Base-by-base conservation (phyloP, 192 early-diverging fungal genomes). In the Piromyces finnis region DNA sequence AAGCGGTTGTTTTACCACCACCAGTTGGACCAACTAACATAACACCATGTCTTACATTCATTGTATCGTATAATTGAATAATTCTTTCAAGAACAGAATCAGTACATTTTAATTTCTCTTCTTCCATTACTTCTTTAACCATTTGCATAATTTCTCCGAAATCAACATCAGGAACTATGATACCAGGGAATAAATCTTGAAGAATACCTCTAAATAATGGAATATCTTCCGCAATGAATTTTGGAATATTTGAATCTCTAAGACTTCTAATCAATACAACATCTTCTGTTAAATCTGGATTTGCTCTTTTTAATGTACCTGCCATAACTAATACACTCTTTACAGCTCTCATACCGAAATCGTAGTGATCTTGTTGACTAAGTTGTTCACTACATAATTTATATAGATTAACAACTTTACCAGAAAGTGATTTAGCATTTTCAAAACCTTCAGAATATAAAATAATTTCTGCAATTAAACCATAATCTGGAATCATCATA, bases 401-500 rank as follows among this genome's bases (percentile, higher is more conserved):
- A 83, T 90, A 90, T 0, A 90, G 85, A 79, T 90, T 90, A 28
- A 89, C 88, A 5, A 90, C 89, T 79, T 90, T 90, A 30, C 88
- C 89, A 27, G 89, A 84, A 29, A 90, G 84, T 5, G 83, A 51
- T 30, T 87, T 88, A 22, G 89, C 89, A 82, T 88, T 86, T 77
- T 90, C 89, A 78, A 90, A 90, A 26, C 89, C 89, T 82, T 90
- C 89, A 15, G 88, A 89, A 81, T 88, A 90, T 28, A 90, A 85
- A 84, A 90, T 88, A 79, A 90, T 90, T 82, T 90, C 89, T 18
- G 89, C 88, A 86, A 90, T 90, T 29, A 90, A 83, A 22, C 89
- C 87, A 79, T 90, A 90, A 78, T 90, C 88, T 26, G 89, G 89
- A 81, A 90, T 90, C 89, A 90, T 90, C 89, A 90, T 90, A 15